Evolutionary conservation across 2,329 filamentous ascomycete genomes (phyloP), one percentile per base, ranked within the genome.

Genomic region (Sporothrix luriei): DNA sequence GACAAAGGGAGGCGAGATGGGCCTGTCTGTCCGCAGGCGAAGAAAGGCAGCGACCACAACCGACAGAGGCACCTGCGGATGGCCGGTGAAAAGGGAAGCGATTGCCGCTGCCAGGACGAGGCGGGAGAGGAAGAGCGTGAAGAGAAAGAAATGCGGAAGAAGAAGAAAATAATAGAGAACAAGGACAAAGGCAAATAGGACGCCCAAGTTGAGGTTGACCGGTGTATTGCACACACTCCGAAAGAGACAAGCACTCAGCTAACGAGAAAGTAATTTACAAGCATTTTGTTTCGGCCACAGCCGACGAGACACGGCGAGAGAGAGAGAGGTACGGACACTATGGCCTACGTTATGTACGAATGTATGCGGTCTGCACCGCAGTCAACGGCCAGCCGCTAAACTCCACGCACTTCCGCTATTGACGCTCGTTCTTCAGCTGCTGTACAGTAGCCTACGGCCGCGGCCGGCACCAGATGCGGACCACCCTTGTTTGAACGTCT

Each of bases 1-100:
- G 61, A 64, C 61, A n/a, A 64, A 64, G 61, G 61, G 61, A 64
- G 61, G 21, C 43, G 61, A 64, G 24, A 64, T 19, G 26, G 33
- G n/a, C n/a, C 33, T 33, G 33, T 33, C n/a, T n/a, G n/a, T n/a
- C n/a, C n/a, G n/a, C n/a, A n/a, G n/a, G n/a, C n/a, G n/a, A n/a
- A n/a, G n/a, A n/a, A n/a, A n/a, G n/a, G n/a, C n/a, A n/a, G n/a
- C 33, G 33, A 33, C 33, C 9, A 7, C 33, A 33, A 7, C 33
- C 19, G 33, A 61, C 57, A n/a, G 38, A 61, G 57, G 33, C 57
- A 38, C 5, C 29, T 6, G 33, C 33, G 33, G 33, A 7, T 33
- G 29, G 29, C 29, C 29, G 43, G 14, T 19, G 6, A 40, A 59
- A 59, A 24, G 33, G 33, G 55, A 43, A 43, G 54, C 24, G 55